Percentiles rank a stretch among this genome's conserved stretches.
phyloP scores from a whole-genome alignment of 108 stramenopile species.

The Stephanodiscus minutulus region DNA sequence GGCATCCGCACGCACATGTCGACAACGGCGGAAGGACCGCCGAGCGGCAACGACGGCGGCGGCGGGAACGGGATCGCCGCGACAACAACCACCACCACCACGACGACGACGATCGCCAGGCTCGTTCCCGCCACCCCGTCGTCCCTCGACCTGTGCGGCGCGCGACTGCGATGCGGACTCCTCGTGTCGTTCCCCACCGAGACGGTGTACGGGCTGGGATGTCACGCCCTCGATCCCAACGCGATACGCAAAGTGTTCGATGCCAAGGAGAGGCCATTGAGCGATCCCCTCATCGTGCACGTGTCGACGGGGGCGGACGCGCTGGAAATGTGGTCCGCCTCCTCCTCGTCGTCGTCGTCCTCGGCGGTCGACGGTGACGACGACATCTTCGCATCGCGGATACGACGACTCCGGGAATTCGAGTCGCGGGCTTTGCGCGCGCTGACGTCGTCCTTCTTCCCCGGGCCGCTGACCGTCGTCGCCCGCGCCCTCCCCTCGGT shows the following conservation, averaged over 20 bases:
- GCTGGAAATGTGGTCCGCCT: conserved; percentile 69
- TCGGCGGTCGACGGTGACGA: neutral
- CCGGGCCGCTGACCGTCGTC: conserved; percentile 94
- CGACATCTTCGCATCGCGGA: neutral
- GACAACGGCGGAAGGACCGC: neutral
- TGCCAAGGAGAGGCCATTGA: conserved; percentile 92
- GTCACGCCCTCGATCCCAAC: conserved; percentile 87
- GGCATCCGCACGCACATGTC: neutral
- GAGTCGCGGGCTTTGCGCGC: conserved; percentile 47
- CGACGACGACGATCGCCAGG: conserved; percentile 17
- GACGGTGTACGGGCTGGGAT: conserved; percentile 99
- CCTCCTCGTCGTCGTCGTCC: conserved; percentile 14
- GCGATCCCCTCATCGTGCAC: conserved; percentile 97
- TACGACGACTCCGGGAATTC: conserved; percentile 35
- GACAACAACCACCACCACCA: neutral
- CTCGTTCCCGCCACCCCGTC: conserved; percentile 37
- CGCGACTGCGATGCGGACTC: conserved; percentile 65
- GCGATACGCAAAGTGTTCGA: conserved; percentile 91
- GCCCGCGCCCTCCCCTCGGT: conserved; percentile 75
- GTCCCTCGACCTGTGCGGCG: conserved; percentile 62
- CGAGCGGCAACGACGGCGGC: too few species aligned
- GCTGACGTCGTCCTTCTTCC: conserved; percentile 83
- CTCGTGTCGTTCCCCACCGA: conserved; percentile 94
- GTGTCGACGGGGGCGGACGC: conserved; percentile 69
- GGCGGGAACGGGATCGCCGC: too few species aligned